Evolutionary conservation across 1,284 basidiomycete genomes (phyloP).

Genomic region (Puccinia triticina): DNA sequence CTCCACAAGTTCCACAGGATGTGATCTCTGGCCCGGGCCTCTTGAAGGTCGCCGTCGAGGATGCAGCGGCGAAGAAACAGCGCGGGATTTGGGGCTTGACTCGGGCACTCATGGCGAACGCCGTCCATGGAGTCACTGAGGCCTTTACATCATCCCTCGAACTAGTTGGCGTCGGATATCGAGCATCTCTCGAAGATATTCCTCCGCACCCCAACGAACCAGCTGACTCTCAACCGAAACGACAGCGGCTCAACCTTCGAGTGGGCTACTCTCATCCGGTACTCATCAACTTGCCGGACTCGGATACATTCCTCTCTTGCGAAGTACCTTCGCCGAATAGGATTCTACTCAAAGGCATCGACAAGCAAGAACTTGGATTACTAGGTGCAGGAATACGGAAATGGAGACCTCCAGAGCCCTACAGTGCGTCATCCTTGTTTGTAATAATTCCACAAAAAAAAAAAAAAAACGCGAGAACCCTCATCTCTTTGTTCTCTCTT

Average conservation of each 20-base stretch:
- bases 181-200: conserved; percentile 82
- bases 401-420: conserved; percentile 89
- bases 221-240: conserved; percentile 60
- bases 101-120: conserved; percentile 83
- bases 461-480: neutral
- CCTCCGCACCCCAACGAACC: conserved; percentile 66
- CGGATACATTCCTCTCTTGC: conserved; percentile 64
- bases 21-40: neutral
- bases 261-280: conserved; percentile 89
- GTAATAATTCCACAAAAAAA: neutral
- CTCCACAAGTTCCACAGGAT: conserved; percentile 20
- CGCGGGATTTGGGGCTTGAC: conserved; percentile 91
- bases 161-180: conserved; percentile 93
- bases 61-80: conserved; percentile 74
- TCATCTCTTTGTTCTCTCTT: neutral
- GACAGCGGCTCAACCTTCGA: conserved; percentile 74
- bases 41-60: conserved; percentile 68
- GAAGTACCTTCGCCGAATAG: conserved; percentile 63
- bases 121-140: conserved; percentile 82
- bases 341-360: conserved; percentile 64
- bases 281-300: conserved; percentile 77
- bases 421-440: conserved; percentile 63
- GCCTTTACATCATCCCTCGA: conserved; percentile 81
- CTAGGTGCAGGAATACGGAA: conserved; percentile 84
- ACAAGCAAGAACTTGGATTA: conserved; percentile 71